Evolutionary conservation across 129 eudicot species (phyloP), one percentile per base, ranked within the genome.

Genomic region (Tagetes erecta): DNA sequence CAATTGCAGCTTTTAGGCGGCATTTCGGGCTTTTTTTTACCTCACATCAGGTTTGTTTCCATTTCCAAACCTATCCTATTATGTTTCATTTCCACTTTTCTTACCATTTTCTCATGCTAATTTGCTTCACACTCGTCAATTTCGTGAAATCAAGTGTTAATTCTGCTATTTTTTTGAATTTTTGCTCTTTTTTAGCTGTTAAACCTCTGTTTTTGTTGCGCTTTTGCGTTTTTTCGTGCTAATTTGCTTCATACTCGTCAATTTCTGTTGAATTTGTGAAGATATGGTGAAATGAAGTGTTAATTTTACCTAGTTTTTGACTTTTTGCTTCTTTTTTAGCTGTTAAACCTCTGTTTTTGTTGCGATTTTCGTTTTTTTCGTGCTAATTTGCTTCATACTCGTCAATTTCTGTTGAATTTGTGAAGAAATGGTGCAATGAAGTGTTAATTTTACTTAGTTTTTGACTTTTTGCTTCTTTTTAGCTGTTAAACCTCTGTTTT

Each of bases 41-140:
- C 27, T 20, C 5, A 12, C 44, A 42, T 53, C 79, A 71, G 87
- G 83, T 80, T 70, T 74, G 84, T 45, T 13, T 72, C 45, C 66
- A 9, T 14, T 8, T 63, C 46, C 8, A 11, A 27, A 45, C 4
- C 30, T 46, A 58, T 77, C 64, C 58, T 27, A 20, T 20, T 20
- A 20, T 20, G 27, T 20, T 20, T 20, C 27, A 20, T 20, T 20
- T 20, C 27, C 27, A 20, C 27, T 20, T 20, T 20, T 20, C 27
- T 20, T 20, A 20, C 27, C 8, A 9, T 44, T 44, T 44, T 44
- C 7, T 8, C 11, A 27, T 39, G 40, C 65, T 34, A 65, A 71
- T 41, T 72, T 72, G 44, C 38, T 67, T 35, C 1, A 14, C 38
- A 50, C 33, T 31, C 52, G 59, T 36, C 33, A 56, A 40, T 57